Base-by-base conservation (phyloP, 176 grass and related monocot species). In the Neostapfia colusana region DNA sequence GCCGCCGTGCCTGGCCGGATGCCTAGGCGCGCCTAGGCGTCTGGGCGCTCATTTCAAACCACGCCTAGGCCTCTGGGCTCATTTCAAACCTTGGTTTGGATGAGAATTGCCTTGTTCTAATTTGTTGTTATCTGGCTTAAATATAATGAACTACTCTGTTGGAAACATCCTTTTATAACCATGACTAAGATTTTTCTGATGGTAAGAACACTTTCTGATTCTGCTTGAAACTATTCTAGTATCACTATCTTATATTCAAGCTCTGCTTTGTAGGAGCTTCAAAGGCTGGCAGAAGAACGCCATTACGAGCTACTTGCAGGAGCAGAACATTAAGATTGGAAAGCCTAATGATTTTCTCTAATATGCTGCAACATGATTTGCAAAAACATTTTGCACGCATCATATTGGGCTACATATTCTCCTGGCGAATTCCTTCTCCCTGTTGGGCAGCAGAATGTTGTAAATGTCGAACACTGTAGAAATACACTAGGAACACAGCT, bases 271-370 rank as follows among this genome's bases (percentile, higher is more conserved):
- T 85, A 97, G 94, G 91, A 97, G 88, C 86, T 93, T 97, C 66
- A 97, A 97, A 75, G 87, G 94, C 53, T 97, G 94, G 94, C 94
- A 93, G 64, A 97, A 93, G 59, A 93, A 85, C 73, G 94, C 91
- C 2, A 87, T 97, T 31, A 89, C 72, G 42, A 91, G 83, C 71
- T 97, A 85, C 40, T 76, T 93, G 78, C 65, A 85, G 68, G 91
- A 89, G 88, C 77, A 84, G 48, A 82, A 91, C 43, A 93, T 97
- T 40, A 91, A 50, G 80, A 74, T 93, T 44, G 90, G 94, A 73
- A 97, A 89, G 78, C 94, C 94, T 48, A 81, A 81, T 38, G 94
- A 97, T 68, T 93, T 91, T 68, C 50, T 74, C 53, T 80, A 82
- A 80, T 83, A 60, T 74, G 37, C 44, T 76, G 8, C 64, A 8